Evolutionary conservation across 345 rosid genomes (phyloP).

Genomic region (Hevea brasiliensis): DNA sequence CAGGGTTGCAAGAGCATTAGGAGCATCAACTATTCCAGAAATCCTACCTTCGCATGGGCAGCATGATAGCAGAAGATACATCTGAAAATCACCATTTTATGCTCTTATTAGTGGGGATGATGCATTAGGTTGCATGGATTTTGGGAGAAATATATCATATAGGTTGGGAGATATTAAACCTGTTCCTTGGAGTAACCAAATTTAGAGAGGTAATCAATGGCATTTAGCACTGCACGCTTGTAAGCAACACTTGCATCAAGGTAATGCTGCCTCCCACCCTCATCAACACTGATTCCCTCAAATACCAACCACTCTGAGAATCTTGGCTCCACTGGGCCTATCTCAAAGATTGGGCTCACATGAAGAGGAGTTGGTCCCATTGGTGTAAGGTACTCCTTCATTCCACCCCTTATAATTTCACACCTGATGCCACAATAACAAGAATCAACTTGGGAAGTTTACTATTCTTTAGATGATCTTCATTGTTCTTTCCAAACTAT

Average conservation of each 20-base stretch:
- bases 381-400: slow-evolving; percentile 97
- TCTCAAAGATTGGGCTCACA: slow-evolving; percentile 89
- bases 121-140: not conserved
- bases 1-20: slow-evolving; percentile 86
- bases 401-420: slow-evolving; percentile 76
- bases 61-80: slow-evolving; percentile 79
- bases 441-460: not conserved
- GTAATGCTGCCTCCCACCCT: slow-evolving; percentile 86
- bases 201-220: slow-evolving; percentile 81
- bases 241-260: slow-evolving; percentile 85
- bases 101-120: slow-evolving; percentile 8
- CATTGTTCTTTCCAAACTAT: too few species aligned
- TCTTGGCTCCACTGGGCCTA: slow-evolving; percentile 90
- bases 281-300: slow-evolving; percentile 90
- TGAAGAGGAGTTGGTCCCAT: slow-evolving; percentile 93
- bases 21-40: slow-evolving; percentile 88
- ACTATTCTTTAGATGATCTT: too few species aligned
- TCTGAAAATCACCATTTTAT: slow-evolving; percentile 36
- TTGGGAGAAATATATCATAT: not conserved
- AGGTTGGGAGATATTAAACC: slow-evolving; percentile 38
- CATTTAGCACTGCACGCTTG: slow-evolving; percentile 86
- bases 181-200: slow-evolving; percentile 95
- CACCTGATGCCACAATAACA: slow-evolving; percentile 44
- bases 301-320: slow-evolving; percentile 96
- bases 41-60: slow-evolving; percentile 95